Conservation (phyloP, 805 yeast genomes). For the Yamadazyma scolyti region DNA sequence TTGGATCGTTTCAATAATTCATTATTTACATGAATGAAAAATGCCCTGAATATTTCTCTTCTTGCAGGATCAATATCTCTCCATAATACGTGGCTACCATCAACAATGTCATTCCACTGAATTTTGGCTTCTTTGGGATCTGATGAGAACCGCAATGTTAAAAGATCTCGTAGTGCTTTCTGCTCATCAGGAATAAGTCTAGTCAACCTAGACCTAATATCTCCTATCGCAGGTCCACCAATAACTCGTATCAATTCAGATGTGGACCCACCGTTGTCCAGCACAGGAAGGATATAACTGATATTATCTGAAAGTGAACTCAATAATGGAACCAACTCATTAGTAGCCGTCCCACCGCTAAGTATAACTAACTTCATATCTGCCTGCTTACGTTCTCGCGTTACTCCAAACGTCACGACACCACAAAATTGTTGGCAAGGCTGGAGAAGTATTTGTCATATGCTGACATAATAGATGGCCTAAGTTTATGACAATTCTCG, state of each 20-base stretch:
- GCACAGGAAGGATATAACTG: constrained; percentile 73
- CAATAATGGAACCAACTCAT: constrained; percentile 51
- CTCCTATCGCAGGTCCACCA: constrained; percentile 97
- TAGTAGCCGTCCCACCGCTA: constrained; percentile 90
- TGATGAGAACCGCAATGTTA: constrained; percentile 48
- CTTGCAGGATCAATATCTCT: constrained; percentile 50
- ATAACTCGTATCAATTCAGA: constrained; percentile 80
- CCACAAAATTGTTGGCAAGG: no score
- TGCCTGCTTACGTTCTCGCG: no score
- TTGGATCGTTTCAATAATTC: constrained; percentile 69
- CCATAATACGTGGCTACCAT: constrained; percentile 77
- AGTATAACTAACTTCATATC: constrained; percentile 33
- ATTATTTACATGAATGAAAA: constrained; percentile 72
- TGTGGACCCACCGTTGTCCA: constrained; percentile 94
- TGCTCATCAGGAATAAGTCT: constrained; percentile 60
- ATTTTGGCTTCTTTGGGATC: constrained; percentile 49
- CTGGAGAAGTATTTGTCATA: no score
- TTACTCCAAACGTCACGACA: no score
- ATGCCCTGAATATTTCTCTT: constrained; percentile 72
- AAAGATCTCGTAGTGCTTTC: constrained; percentile 26
- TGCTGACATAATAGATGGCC: no score
- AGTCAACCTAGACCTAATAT: constrained; percentile 76
- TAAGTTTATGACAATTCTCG: constrained; percentile 16
- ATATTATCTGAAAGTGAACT: constrained; percentile 21
- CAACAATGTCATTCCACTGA: constrained; percentile 78